These are phyloP conservation scores for Fusarium caatingaense DNA, from an alignment of 2,329 filamentous ascomycete genomes.

Conservation along the genomic window DNA sequence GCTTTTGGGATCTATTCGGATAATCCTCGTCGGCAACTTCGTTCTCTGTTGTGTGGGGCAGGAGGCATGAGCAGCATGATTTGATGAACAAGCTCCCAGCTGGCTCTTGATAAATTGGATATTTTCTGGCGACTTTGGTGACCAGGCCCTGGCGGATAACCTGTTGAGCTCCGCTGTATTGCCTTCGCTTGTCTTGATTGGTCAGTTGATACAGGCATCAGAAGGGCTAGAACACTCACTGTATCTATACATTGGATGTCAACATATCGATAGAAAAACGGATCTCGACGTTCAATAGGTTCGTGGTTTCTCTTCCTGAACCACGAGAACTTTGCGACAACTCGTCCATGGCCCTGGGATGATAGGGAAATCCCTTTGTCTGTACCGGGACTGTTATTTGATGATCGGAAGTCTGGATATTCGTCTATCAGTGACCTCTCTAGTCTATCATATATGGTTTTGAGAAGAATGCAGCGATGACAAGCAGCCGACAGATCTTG, in stretches of 20 bases:
- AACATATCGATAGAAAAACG: background rate
- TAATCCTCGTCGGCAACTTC: background rate
- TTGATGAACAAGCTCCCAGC: too few relatives aligned
- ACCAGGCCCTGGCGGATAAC: background rate
- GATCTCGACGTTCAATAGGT: background rate
- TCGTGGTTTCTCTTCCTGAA: background rate
- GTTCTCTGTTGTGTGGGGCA: background rate
- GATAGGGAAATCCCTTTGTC: background rate
- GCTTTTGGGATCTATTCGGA: background rate
- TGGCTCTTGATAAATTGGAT: background rate
- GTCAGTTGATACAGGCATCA: background rate
- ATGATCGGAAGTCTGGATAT: background rate
- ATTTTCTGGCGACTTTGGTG: background rate
- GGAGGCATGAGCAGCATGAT: too few relatives aligned
- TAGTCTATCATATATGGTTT: fast-evolving
- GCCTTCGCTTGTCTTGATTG: background rate
- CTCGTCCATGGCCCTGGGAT: background rate
- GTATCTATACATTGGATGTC: background rate
- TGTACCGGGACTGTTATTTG: background rate
- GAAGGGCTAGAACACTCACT: background rate
- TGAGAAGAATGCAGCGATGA: background rate
- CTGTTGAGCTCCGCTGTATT: background rate
- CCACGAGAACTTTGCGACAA: background rate
- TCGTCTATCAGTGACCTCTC: background rate
- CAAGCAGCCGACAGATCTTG: background rate